Conservation (phyloP, 305 asterid genomes). For the Fraxinus sp. region DNA sequence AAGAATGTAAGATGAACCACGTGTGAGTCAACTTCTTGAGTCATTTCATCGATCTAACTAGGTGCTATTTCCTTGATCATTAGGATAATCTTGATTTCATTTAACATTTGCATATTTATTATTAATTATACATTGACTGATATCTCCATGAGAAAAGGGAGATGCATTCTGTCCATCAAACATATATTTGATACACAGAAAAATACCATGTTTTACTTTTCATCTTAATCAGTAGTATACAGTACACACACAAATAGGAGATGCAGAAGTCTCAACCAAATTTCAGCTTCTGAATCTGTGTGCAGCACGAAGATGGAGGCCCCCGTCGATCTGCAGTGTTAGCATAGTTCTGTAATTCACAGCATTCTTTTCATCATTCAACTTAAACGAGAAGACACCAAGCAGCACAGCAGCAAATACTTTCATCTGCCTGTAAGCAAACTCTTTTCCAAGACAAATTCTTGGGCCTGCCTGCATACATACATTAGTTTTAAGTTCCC, state of each 20-base stretch:
- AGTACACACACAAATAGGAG: neutral
- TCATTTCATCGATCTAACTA: no score
- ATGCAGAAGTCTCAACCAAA: neutral
- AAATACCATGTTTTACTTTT: neutral
- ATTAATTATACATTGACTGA: neutral
- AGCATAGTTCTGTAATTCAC: slow-evolving; percentile 58
- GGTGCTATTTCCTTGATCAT: neutral
- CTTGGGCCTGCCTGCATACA: slow-evolving; percentile 68
- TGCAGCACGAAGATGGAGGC: slow-evolving; percentile 48
- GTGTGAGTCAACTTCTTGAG: no score
- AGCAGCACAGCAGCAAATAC: slow-evolving; percentile 60
- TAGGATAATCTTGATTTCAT: neutral
- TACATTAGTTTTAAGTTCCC: neutral
- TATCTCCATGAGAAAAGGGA: neutral
- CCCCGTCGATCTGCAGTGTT: slow-evolving; percentile 69
- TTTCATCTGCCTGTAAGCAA: slow-evolving; percentile 83
- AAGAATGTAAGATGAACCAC: no score
- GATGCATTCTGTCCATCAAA: neutral
- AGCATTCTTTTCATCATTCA: slow-evolving; percentile 44
- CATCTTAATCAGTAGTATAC: neutral
- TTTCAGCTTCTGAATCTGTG: neutral
- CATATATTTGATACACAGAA: neutral
- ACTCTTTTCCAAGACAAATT: slow-evolving; percentile 71
- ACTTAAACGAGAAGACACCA: slow-evolving; percentile 45
- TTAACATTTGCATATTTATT: neutral